Evolutionary conservation across 1,139 yeast genomes (phyloP).

Genomic region (Ogataea hybrid): DNA sequence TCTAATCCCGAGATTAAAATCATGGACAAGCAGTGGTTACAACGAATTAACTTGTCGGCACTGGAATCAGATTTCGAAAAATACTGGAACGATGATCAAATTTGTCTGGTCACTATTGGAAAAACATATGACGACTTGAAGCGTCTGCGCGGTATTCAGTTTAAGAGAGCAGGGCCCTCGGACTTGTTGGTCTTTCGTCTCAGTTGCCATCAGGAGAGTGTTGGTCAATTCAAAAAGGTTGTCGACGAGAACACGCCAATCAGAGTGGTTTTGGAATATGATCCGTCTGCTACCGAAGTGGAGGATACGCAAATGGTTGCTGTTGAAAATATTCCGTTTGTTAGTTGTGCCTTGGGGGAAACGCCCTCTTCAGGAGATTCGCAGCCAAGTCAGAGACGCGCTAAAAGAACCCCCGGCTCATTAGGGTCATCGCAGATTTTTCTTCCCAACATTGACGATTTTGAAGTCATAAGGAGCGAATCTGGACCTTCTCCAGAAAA

Average conservation of each 20-base stretch:
- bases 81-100: slow-evolving; percentile 2
- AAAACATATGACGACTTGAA: not conserved
- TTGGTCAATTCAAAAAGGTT: not conserved
- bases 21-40: not conserved
- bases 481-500: not conserved
- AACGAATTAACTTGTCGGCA: too few relatives aligned
- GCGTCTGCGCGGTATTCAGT: not conserved
- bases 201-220: not conserved
- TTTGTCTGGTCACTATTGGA: too few relatives aligned
- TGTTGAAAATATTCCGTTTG: too few relatives aligned
- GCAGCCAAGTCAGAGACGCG: not conserved
- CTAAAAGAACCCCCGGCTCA: not conserved
- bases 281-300: too few relatives aligned
- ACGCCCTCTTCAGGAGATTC: not conserved
- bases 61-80: slow-evolving; percentile 5
- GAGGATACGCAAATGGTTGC: too few relatives aligned
- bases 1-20: not conserved
- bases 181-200: not conserved
- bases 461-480: slow-evolving; percentile 13
- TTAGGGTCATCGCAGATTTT: slow-evolving; percentile 10
- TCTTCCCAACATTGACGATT: slow-evolving; percentile 15
- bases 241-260: slow-evolving; percentile 1
- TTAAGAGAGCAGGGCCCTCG: not conserved
- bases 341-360: too few relatives aligned
- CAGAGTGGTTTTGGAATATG: too few relatives aligned